These are phyloP conservation scores for Backusella mclennaniae DNA, from an alignment of 192 early-diverging fungal species.

Conservation along the genomic window DNA sequence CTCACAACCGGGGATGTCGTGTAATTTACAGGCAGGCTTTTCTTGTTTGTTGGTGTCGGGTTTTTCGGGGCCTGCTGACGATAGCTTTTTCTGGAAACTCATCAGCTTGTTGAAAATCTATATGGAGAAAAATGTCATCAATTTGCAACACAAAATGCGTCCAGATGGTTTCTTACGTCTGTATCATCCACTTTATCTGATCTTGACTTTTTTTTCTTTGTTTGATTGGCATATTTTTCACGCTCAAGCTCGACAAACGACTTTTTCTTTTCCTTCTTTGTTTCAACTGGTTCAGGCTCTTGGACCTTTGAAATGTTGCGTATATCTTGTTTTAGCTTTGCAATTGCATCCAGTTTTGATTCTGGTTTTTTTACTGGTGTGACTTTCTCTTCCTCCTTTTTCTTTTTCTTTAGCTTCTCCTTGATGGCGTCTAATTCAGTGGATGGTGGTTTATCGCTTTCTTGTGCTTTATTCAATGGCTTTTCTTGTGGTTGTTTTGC, in stretches of 20 bases:
- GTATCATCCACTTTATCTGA: slow-evolving; percentile 27
- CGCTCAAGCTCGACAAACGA: slow-evolving; percentile 49
- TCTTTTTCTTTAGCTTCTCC: slow-evolving; percentile 13
- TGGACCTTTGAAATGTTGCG: slow-evolving; percentile 49
- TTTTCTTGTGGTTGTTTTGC: background rate
- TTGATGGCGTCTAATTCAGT: background rate
- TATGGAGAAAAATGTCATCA: background rate
- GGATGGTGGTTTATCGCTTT: background rate
- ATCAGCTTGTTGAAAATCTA: slow-evolving; percentile 51
- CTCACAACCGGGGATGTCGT: slow-evolving; percentile 66
- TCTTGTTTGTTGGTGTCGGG: slow-evolving; percentile 35
- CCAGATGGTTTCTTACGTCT: slow-evolving; percentile 20
- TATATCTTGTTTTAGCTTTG: slow-evolving; percentile 66
- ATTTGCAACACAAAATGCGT: too few relatives aligned
- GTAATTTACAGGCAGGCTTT: slow-evolving; percentile 58
- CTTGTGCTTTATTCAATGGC: background rate
- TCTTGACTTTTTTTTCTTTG: slow-evolving; percentile 20
- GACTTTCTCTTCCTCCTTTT: slow-evolving; percentile 17
- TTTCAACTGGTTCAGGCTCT: slow-evolving; percentile 34
- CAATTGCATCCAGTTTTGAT: slow-evolving; percentile 43
- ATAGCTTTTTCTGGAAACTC: slow-evolving; percentile 56
- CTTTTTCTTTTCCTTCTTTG: slow-evolving; percentile 35
- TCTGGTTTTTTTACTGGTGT: background rate
- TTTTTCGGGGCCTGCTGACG: slow-evolving; percentile 15
- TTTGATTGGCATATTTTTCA: slow-evolving; percentile 41